These are phyloP conservation scores for Apiotrichum montevideense DNA, from an alignment of 1,284 basidiomycete genomes.

Conservation along the genomic window DNA sequence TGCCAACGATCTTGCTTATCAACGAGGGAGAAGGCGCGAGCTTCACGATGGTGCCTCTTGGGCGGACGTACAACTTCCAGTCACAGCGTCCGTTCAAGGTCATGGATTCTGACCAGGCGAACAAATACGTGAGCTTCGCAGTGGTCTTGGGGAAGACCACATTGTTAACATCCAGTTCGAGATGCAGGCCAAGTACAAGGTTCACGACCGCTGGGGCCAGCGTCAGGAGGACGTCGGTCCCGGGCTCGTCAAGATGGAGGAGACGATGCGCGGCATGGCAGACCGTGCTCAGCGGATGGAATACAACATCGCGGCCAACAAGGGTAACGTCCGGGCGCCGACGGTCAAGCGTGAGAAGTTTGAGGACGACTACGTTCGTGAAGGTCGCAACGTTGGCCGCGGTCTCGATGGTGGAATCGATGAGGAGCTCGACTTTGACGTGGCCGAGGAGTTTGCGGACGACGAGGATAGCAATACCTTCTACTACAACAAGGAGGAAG, in stretches of 20 bases:
- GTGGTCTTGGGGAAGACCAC: not conserved
- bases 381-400: slow-evolving; percentile 30
- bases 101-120: slow-evolving; percentile 39
- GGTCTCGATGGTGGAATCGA: slow-evolving; percentile 40
- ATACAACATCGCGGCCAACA: slow-evolving; percentile 19
- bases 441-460: slow-evolving; percentile 43
- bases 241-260: slow-evolving; percentile 13
- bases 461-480: slow-evolving; percentile 44
- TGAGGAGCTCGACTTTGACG: slow-evolving; percentile 43
- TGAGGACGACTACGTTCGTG: slow-evolving; percentile 32
- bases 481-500: slow-evolving; percentile 38
- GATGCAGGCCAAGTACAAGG: slow-evolving; percentile 35
- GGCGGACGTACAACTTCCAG: slow-evolving; percentile 39
- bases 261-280: slow-evolving; percentile 10
- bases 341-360: slow-evolving; percentile 3
- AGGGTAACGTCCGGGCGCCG: slow-evolving; percentile 11
- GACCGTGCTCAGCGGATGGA: slow-evolving; percentile 30
- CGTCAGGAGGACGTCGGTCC: slow-evolving; percentile 22
- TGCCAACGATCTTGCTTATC: slow-evolving; percentile 35
- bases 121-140: slow-evolving; percentile 29
- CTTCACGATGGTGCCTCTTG: slow-evolving; percentile 39
- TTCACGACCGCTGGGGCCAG: slow-evolving; percentile 39
- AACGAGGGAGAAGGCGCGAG: slow-evolving; percentile 31
- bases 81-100: slow-evolving; percentile 41
- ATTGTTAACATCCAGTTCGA: slow-evolving; percentile 29